A percentile compares a stretch with the other conserved stretches of the same genome.
phyloP scores from a whole-genome alignment of 2,329 filamentous ascomycete species.

The Beauveria pseudobassiana region DNA sequence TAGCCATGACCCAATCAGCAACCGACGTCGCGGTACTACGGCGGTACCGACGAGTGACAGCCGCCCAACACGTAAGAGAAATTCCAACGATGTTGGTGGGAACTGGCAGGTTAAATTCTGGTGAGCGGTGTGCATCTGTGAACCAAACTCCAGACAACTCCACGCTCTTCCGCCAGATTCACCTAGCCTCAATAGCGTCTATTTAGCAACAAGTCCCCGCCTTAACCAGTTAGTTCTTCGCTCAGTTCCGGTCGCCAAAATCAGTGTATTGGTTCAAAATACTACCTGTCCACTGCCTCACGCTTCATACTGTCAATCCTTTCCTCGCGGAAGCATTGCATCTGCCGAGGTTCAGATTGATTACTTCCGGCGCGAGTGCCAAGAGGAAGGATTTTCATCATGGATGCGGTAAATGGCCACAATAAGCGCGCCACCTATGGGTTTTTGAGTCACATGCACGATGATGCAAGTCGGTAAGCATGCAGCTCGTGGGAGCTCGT shows the following conservation, averaged over 20 bases:
- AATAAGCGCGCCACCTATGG: neutral
- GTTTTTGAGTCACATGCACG: neutral
- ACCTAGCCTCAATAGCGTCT: neutral
- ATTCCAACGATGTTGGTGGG: neutral
- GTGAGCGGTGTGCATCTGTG: neutral
- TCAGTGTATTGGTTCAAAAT: too few species aligned
- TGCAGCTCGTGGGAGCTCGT: too few species aligned
- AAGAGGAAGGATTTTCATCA: neutral
- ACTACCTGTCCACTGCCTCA: too few species aligned
- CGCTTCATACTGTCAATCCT: neutral
- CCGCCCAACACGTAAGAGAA: neutral
- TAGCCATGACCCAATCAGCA: neutral
- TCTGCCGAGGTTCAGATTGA: neutral
- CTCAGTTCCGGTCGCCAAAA: neutral
- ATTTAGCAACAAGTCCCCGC: neutral
- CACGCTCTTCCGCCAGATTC: neutral
- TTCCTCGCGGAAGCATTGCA: neutral
- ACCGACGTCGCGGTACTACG: too few species aligned
- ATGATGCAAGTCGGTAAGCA: neutral
- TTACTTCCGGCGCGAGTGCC: neutral
- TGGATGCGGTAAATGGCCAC: neutral
- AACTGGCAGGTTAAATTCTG: neutral
- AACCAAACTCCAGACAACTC: neutral
- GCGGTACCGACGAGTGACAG: neutral
- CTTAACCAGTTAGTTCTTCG: neutral